Conservation (phyloP, 1,139 yeast species). For the Candida dubliniensis region DNA sequence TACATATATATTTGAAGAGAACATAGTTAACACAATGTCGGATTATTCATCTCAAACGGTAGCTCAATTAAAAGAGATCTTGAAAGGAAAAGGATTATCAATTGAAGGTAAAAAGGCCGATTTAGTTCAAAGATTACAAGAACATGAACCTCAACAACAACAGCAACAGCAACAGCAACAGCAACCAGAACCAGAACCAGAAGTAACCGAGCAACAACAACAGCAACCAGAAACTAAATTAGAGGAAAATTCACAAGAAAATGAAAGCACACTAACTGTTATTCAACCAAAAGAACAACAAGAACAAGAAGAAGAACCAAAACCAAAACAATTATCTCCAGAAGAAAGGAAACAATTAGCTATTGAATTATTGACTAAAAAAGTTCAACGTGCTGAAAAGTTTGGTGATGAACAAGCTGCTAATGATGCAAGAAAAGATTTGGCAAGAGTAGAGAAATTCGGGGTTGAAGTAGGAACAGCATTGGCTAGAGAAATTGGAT, state of each 20-base stretch:
- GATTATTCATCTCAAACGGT: slow-evolving; percentile 71
- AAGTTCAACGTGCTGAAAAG: slow-evolving; percentile 71
- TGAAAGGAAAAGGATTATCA: slow-evolving; percentile 68
- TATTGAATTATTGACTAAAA: slow-evolving; percentile 63
- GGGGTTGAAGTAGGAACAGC: slow-evolving; percentile 75
- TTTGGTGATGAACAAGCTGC: slow-evolving; percentile 65
- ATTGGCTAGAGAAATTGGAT: slow-evolving; percentile 66
- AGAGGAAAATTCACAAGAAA: slow-evolving; percentile 19
- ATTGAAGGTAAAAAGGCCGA: slow-evolving; percentile 84
- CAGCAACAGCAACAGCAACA: slow-evolving; percentile 20
- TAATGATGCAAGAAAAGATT: slow-evolving; percentile 56
- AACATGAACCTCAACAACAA: slow-evolving; percentile 22
- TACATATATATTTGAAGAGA: too few relatives aligned
- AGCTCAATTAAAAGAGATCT: slow-evolving; percentile 76
- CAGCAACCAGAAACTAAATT: slow-evolving; percentile 13
- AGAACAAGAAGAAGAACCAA: slow-evolving; percentile 20
- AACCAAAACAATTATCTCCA: slow-evolving; percentile 50
- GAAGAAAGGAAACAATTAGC: slow-evolving; percentile 74
- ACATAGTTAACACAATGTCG: slow-evolving; percentile 39
- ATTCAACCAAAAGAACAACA: slow-evolving; percentile 17
- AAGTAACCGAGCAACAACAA: slow-evolving; percentile 14
- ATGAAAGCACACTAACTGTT: slow-evolving; percentile 13
- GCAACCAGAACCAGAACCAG: slow-evolving; percentile 4
- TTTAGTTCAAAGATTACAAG: slow-evolving; percentile 66
- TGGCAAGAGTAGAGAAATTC: slow-evolving; percentile 76